Evolutionary conservation across 169 alveolate genomes (phyloP).

Genomic region (Plasmodium gallinaceum): DNA sequence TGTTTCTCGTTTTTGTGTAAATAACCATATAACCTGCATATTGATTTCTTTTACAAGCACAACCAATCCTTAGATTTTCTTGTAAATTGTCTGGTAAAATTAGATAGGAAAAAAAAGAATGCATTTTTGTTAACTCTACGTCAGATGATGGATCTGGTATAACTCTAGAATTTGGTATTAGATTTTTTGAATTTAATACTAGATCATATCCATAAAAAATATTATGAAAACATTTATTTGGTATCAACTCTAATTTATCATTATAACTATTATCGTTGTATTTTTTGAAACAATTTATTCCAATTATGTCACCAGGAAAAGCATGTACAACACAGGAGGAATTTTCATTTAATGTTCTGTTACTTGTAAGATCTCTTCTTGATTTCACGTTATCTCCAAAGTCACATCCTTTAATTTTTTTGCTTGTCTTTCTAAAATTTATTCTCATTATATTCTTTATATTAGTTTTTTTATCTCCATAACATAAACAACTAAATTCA

Average conservation of each 20-base stretch:
- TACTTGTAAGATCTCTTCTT: constrained; percentile 25
- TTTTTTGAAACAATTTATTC: constrained; percentile 60
- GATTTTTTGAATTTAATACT: constrained; percentile 26
- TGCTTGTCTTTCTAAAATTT: constrained; percentile 28
- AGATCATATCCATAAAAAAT: constrained; percentile 37
- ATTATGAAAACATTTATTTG: constrained; percentile 64
- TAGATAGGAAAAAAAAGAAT: constrained; percentile 52
- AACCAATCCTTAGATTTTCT: constrained; percentile 33
- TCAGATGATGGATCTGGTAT: constrained; percentile 49
- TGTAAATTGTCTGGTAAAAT: constrained; percentile 29
- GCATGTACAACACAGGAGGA: constrained; percentile 37
- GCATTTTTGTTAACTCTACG: constrained; percentile 29
- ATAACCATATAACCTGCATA: constrained; percentile 35
- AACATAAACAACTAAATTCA: constrained; percentile 52
- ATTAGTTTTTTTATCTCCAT: neutral
- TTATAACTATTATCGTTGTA: constrained; percentile 16
- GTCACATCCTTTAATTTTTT: constrained; percentile 72
- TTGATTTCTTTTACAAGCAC: constrained; percentile 24
- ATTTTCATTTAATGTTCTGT: constrained; percentile 17
- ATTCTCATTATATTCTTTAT: constrained; percentile 54
- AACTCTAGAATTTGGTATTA: constrained; percentile 68
- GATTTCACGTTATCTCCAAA: constrained; percentile 45
- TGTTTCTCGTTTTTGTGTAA: constrained; percentile 18
- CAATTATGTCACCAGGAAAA: constrained; percentile 45
- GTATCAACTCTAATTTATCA: constrained; percentile 11